These are phyloP conservation scores for Pseudodiploospora longispora DNA, from an alignment of 2,329 filamentous ascomycete genomes.

Conservation along the genomic window DNA sequence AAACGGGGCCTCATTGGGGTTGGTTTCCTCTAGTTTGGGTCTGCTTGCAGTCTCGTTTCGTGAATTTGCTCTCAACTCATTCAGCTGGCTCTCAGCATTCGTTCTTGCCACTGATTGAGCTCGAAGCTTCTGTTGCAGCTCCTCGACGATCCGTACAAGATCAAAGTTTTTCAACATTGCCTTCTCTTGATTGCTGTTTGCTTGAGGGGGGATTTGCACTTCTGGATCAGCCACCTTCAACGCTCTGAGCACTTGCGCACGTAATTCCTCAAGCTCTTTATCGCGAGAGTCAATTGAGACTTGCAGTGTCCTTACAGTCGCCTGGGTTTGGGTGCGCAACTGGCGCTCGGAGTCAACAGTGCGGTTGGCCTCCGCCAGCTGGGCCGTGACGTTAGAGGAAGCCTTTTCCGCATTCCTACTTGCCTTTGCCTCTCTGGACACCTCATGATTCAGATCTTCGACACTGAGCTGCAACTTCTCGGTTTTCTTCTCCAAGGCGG, in stretches of 20 bases:
- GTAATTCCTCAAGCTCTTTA: slow-evolving; percentile 71
- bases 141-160: slow-evolving; percentile 76
- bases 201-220: slow-evolving; percentile 53
- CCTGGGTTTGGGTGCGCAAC: slow-evolving; percentile 73
- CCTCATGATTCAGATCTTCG: slow-evolving; percentile 88
- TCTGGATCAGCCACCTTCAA: slow-evolving; percentile 82
- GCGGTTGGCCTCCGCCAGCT: slow-evolving; percentile 82
- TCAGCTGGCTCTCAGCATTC: slow-evolving; percentile 75
- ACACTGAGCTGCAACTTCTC: slow-evolving; percentile 84
- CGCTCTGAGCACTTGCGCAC: slow-evolving; percentile 71
- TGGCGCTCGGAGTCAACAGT: slow-evolving; percentile 87
- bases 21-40: slow-evolving; percentile 77
- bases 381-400: slow-evolving; percentile 68
- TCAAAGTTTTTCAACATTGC: slow-evolving; percentile 69
- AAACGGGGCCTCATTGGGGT: slow-evolving; percentile 68
- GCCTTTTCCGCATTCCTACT: slow-evolving; percentile 86
- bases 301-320: slow-evolving; percentile 76
- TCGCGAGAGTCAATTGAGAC: slow-evolving; percentile 70
- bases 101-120: slow-evolving; percentile 73
- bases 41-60: slow-evolving; percentile 65
- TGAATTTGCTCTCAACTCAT: slow-evolving; percentile 61
- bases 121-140: slow-evolving; percentile 79
- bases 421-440: slow-evolving; percentile 81
- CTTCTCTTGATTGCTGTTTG: slow-evolving; percentile 52
- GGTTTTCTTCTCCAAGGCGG: slow-evolving; percentile 83